Evolutionary conservation across 2,329 filamentous ascomycete species (phyloP), one percentile per base, ranked within the genome.

Genomic region (Epichloe scottii): DNA sequence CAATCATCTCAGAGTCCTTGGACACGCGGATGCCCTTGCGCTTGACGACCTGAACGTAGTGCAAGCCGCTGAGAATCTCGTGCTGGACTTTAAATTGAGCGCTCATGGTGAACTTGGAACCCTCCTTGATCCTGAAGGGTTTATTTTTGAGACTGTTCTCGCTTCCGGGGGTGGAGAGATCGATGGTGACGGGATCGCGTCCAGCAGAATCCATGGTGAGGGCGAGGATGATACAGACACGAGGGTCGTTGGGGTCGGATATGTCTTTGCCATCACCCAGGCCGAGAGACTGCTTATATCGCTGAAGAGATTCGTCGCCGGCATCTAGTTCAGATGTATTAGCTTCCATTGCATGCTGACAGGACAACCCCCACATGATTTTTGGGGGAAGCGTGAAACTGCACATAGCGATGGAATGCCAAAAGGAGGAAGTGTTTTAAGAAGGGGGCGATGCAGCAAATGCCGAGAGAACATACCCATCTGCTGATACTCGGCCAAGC

Each of bases 1-100:
- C 89, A 78, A 98, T 86, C 93, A 98, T 98, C 75, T 97, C 91
- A 61, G 94, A 87, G 63, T 93, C 86, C 80, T 96, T 98, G 74
- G 85, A 87, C 55, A 91, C 81, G 53, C 81, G 81, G 66, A 97
- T 78, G 50, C 87, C 87, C 76, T 89, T 89, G 61, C 90, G 79
- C 78, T 93, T 95, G 56, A 96, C 87, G 40, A 89, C 79, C 73
- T 98, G 93, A 52, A 98, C 80, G 69, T 97, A 98, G 74, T 96
- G 94, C 65, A 98, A 73, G 44, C 93, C 93, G 61, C 87, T 93
- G 51, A 97, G 79, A 58, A 98, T 91, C 71, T 97, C 87, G 68
- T 96, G 89, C 76, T 98, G 89, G 44, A 98, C 93, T 73, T 90
- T 86, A 78, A 97, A 98, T 55, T 81, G 81, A 53, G 86, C 90